Base-by-base conservation (phyloP, 1,139 yeast species). In the Pichia sp. region DNA sequence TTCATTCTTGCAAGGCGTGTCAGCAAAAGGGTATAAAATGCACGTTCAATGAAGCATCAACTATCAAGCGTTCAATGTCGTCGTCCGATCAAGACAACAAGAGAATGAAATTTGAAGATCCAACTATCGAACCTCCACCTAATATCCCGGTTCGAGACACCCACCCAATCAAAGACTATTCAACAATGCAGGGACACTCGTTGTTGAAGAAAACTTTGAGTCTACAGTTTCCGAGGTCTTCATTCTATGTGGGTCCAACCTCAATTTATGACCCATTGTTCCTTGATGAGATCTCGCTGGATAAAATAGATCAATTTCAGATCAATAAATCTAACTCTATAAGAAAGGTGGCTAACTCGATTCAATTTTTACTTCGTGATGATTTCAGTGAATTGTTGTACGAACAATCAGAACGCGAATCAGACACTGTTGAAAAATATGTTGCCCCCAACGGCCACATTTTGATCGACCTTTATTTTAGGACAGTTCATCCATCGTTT, bases 401-500 rank as follows among this genome's bases (percentile, higher is more conserved):
- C 62, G 77, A 79, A 62, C 74, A 77, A 41, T 83, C 87, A 72
- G 86, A 86, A 49, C 77, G 79, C 59, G 87, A 82, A 60, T 85
- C 85, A 5, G 92, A 87, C 63, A 74, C 83, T 30, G 86, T 87
- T 29, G 95, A 87, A 64, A 77, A 79, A 62, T 76, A 85, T 59
- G 83, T 87, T 42, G 84, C 88, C 16, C 95, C 95, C 0, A 88
- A 85, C 69, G 95, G 95, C 1, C 87, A 82, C 61, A 78, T 81
- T 8, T 72, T 87, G 53, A 82, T 87, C 45, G 87, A 86, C 62
- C 74, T 86, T 31, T 87, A 86, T 63, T 87, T 87, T 67, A 75
- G 87, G 59, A 79, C 85, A n/a, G 80, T 87, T 26, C 95, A 87
- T 66, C 93, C 93, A 0, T 81, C 86, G 3, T 85, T 85, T 68